A percentile compares a stretch with the other conserved stretches of the same genome.
phyloP scores from a whole-genome alignment of 768 basidiomycete genomes.

The Kwoniella sp. region DNA sequence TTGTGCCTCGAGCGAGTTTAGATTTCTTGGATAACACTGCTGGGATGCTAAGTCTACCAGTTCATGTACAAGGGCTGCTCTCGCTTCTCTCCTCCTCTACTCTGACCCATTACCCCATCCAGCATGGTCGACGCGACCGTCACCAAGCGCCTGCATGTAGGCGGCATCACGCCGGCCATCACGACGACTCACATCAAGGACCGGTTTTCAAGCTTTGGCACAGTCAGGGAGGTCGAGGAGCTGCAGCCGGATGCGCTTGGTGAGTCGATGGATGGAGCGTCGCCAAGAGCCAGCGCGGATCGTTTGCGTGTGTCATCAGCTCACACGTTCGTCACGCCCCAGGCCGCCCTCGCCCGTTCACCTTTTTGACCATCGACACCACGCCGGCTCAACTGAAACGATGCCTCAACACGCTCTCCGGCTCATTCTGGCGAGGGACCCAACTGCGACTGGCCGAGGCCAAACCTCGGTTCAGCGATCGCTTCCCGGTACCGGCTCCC shows the following conservation, averaged over 20 bases:
- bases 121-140: slow-evolving; percentile 13
- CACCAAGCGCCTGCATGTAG: slow-evolving; percentile 38
- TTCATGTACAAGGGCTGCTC: too few species aligned
- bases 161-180: slow-evolving; percentile 35
- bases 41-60: too few species aligned
- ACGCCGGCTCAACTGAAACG: slow-evolving; percentile 37
- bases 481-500: background rate
- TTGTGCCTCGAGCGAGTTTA: background rate
- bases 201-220: slow-evolving; percentile 38
- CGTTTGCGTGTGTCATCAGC: too few species aligned
- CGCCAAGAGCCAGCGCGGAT: too few species aligned
- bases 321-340: too few species aligned
- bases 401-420: slow-evolving; percentile 46
- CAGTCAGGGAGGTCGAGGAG: slow-evolving; percentile 29
- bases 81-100: background rate
- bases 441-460: slow-evolving; percentile 45
- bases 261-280: too few species aligned
- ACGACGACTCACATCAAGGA: slow-evolving; percentile 40
- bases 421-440: slow-evolving; percentile 45
- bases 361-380: slow-evolving; percentile 35
- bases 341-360: slow-evolving; percentile 41
- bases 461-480: slow-evolving; percentile 27
- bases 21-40: too few species aligned
- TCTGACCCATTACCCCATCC: background rate
- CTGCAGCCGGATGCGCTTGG: slow-evolving; percentile 30